These are phyloP conservation scores for Termitomyces sp. DNA, from an alignment of 768 basidiomycete genomes.

Conservation along the genomic window DNA sequence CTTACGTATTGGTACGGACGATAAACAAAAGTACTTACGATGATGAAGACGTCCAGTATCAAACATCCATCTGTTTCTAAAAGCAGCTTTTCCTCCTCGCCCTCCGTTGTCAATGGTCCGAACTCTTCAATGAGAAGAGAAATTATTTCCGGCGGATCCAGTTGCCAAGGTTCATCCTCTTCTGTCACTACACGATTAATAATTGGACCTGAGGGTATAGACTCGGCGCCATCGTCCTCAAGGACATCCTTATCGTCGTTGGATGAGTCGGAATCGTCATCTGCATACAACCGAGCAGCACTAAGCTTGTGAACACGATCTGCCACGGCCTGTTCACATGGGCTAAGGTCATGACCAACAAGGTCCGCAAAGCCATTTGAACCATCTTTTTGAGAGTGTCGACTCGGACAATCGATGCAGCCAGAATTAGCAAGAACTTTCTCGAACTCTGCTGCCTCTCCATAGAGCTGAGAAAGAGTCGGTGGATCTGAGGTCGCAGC, in stretches of 20 bases:
- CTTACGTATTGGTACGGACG: background rate
- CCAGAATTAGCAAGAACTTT: conserved; percentile 27
- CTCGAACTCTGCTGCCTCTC: conserved; percentile 34
- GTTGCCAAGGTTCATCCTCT: conserved; percentile 25
- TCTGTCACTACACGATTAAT: conserved; percentile 23
- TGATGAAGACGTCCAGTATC: conserved; percentile 45
- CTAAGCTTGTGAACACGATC: conserved; percentile 35
- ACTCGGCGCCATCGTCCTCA: background rate
- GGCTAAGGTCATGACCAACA: conserved; percentile 37
- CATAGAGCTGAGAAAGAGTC: conserved; percentile 32
- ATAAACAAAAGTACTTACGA: conserved; percentile 27
- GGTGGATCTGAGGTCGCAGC: conserved; percentile 15
- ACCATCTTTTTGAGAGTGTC: conserved; percentile 16
- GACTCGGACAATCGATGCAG: conserved; percentile 19
- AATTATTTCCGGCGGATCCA: conserved; percentile 47
- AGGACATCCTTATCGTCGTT: background rate
- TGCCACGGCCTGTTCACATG: conserved; percentile 29
- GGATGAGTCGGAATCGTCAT: conserved; percentile 19
- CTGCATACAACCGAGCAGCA: conserved; percentile 28
- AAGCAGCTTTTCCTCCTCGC: conserved; percentile 46
- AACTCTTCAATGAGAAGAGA: conserved; percentile 53
- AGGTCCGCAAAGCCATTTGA: conserved; percentile 36
- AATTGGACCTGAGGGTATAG: conserved; percentile 7
- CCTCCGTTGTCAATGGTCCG: conserved; percentile 42
- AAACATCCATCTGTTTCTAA: conserved; percentile 51